Evolutionary conservation across 768 basidiomycete species (phyloP).

Genomic region (Pleurotus citrinopileatus): DNA sequence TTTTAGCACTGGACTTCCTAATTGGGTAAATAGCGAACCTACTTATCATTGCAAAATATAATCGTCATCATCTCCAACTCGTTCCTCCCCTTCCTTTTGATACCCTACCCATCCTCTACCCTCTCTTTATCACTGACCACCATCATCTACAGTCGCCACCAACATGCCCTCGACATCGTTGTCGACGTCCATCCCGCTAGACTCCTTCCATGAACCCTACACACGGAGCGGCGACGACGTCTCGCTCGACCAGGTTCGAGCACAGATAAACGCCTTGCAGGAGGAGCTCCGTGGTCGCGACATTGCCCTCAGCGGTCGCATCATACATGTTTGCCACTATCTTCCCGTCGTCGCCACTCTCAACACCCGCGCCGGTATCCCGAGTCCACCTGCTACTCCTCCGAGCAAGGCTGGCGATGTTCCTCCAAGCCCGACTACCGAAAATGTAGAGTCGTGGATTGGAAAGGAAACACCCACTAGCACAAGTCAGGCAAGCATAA

Average conservation of each 20-base stretch:
- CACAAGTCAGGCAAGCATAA: neutral
- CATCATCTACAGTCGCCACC: neutral
- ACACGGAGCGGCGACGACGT: slow-evolving; percentile 62
- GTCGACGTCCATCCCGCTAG: slow-evolving; percentile 38
- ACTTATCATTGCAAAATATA: slow-evolving; percentile 2
- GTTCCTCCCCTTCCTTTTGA: neutral
- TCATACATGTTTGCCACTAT: slow-evolving; percentile 91
- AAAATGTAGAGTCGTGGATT: slow-evolving; percentile 3
- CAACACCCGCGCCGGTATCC: slow-evolving; percentile 45
- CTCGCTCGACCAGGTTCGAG: slow-evolving; percentile 70
- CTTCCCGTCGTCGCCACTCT: slow-evolving; percentile 76
- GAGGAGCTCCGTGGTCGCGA: slow-evolving; percentile 66
- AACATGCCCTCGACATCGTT: slow-evolving; percentile 3
- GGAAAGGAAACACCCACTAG: neutral
- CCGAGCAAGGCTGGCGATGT: slow-evolving; percentile 55
- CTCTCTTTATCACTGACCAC: neutral
- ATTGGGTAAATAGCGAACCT: neutral
- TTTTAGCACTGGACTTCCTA: slow-evolving; percentile 10
- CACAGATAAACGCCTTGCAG: slow-evolving; percentile 71
- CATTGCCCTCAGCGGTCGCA: slow-evolving; percentile 77
- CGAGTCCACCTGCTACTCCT: slow-evolving; percentile 77
- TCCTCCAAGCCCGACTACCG: slow-evolving; percentile 28
- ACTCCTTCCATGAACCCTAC: slow-evolving; percentile 73
- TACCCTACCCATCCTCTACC: neutral
- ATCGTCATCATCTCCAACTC: slow-evolving; percentile 6